These are phyloP conservation scores for Globisporangium nagaii DNA, from an alignment of 352 stramenopile species.

Conservation along the genomic window DNA sequence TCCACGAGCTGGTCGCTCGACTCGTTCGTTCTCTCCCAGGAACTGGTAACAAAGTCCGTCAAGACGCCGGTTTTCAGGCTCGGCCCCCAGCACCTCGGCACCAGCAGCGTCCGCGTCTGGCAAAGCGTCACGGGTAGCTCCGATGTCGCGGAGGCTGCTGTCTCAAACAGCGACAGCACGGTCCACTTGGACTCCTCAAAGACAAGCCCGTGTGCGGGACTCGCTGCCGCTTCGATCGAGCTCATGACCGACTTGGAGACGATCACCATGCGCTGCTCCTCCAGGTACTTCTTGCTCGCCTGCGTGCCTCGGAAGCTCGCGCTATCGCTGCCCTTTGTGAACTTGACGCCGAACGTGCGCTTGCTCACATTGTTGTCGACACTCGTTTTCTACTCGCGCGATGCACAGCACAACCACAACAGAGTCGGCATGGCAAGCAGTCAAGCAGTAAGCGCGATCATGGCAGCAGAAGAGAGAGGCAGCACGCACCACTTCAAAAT, in stretches of 20 bases:
- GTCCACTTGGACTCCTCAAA: not conserved
- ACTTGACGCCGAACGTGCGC: not conserved
- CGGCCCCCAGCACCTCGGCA: not conserved
- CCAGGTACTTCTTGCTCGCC: not conserved
- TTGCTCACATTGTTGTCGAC: constrained; percentile 1
- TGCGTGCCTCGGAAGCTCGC: not conserved
- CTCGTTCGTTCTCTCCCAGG: not conserved
- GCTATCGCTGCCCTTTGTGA: not conserved
- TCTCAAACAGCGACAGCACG: not conserved
- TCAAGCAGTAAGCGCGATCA: too few species aligned
- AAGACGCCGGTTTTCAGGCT: not conserved
- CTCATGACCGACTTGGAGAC: not conserved
- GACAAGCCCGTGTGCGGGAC: not conserved
- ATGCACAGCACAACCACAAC: too few species aligned
- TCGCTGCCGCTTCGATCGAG: not conserved
- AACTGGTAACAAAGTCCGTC: not conserved
- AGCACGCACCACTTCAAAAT: not conserved
- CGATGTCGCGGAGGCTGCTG: too few species aligned
- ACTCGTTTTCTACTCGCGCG: too few species aligned
- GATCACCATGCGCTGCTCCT: not conserved
- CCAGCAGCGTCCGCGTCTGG: not conserved
- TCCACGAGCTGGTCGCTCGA: not conserved
- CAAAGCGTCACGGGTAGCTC: not conserved
- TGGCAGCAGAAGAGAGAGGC: not conserved
- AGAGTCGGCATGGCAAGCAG: too few species aligned